phyloP scores from a whole-genome alignment of 2,329 filamentous ascomycete genomes.

The Drechmeria coniospora region DNA sequence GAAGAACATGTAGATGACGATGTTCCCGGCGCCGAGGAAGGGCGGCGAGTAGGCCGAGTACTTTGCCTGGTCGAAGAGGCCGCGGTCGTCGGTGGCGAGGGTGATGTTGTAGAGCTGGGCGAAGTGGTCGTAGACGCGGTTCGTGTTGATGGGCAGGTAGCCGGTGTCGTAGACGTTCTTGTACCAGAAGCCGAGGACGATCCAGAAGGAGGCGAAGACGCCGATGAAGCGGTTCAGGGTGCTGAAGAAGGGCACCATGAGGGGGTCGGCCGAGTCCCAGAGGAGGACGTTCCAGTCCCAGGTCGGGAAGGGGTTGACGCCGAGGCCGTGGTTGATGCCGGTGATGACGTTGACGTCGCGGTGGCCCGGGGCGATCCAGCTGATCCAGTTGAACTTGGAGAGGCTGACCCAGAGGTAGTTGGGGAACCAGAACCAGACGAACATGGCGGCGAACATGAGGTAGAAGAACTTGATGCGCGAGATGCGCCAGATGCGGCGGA shows the following conservation, averaged over 20 bases:
- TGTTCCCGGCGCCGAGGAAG: conserved; percentile 32
- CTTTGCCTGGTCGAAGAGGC: conserved; percentile 27
- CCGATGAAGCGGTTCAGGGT: conserved; percentile 48
- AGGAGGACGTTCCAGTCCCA: conserved; percentile 33
- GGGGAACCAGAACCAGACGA: conserved; percentile 44
- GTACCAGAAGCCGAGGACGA: conserved; percentile 43
- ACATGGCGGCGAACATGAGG: conserved; percentile 34
- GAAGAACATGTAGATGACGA: conserved; percentile 39
- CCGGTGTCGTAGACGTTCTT: conserved; percentile 40
- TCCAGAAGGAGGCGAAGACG: conserved; percentile 35
- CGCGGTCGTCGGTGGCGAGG: conserved; percentile 23
- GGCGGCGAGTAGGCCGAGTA: conserved; percentile 36
- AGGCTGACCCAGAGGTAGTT: conserved; percentile 37
- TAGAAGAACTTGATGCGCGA: conserved; percentile 37
- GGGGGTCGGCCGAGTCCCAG: conserved; percentile 26
- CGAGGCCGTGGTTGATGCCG: conserved; percentile 28
- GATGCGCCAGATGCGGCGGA: conserved; percentile 27
- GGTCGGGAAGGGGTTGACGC: conserved; percentile 29
- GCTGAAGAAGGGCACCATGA: conserved; percentile 38
- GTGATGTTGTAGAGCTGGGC: conserved; percentile 31
- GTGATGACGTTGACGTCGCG: conserved; percentile 25
- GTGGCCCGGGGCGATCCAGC: conserved; percentile 36
- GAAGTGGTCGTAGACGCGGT: conserved; percentile 33
- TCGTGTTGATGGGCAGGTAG: conserved; percentile 38
- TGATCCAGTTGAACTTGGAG: conserved; percentile 39